Conservation (phyloP, 2,329 filamentous ascomycete genomes). For the Lecanicillium sp. region DNA sequence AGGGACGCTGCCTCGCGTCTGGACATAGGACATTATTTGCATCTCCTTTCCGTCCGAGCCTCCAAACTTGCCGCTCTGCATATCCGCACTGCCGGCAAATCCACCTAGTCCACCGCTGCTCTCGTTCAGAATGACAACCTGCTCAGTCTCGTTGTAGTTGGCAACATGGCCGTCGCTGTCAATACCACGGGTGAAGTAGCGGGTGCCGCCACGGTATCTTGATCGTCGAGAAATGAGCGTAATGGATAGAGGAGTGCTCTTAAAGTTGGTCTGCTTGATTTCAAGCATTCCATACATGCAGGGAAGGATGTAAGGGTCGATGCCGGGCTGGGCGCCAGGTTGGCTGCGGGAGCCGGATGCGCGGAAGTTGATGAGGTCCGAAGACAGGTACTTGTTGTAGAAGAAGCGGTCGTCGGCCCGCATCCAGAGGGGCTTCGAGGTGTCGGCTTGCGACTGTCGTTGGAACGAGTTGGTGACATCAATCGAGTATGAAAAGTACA, state of each 20-base stretch:
- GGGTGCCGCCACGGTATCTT: slow-evolving; percentile 78
- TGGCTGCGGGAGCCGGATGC: slow-evolving; percentile 54
- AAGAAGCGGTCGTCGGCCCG: slow-evolving; percentile 95
- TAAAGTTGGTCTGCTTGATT: slow-evolving; percentile 80
- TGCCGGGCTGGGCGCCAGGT: slow-evolving; percentile 61
- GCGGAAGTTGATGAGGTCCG: slow-evolving; percentile 86
- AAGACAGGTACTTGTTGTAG: slow-evolving; percentile 92
- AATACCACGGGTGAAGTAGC: slow-evolving; percentile 91
- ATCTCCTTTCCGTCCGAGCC: slow-evolving; percentile 60
- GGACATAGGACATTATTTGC: slow-evolving; percentile 89
- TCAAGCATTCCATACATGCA: slow-evolving; percentile 96
- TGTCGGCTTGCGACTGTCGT: slow-evolving; percentile 73
- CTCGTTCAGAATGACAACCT: slow-evolving; percentile 85
- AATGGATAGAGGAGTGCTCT: slow-evolving; percentile 75
- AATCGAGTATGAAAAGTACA: slow-evolving; percentile 98
- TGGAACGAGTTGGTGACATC: slow-evolving; percentile 97
- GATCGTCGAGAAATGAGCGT: slow-evolving; percentile 84
- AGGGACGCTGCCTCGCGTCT: slow-evolving; percentile 92
- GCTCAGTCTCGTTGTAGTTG: slow-evolving; percentile 98
- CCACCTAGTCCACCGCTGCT: slow-evolving; percentile 65
- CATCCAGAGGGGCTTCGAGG: slow-evolving; percentile 73
- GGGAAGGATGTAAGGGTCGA: slow-evolving; percentile 88
- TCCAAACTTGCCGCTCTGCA: slow-evolving; percentile 64
- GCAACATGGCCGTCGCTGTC: slow-evolving; percentile 93
- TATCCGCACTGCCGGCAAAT: slow-evolving; percentile 68